Evolutionary conservation across 73 alveolate species (phyloP).

Genomic region (Paramecium tetraurelia): DNA sequence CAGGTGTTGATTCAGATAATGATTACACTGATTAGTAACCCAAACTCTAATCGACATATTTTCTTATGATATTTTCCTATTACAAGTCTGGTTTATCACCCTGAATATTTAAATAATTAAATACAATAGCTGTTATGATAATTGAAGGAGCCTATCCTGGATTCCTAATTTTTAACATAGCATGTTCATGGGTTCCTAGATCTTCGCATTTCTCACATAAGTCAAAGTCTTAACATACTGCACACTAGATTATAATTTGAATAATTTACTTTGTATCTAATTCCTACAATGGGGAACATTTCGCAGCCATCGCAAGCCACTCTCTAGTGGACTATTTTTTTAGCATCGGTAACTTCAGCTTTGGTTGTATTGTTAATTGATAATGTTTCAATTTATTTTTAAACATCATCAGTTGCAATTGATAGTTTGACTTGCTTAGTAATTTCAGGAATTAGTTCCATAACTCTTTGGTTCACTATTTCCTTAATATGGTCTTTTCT

Average conservation of each 20-base stretch:
- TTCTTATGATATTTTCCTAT: not conserved
- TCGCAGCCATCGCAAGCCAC: slow-evolving; percentile 88
- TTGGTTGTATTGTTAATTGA: not conserved
- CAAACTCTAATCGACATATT: not conserved
- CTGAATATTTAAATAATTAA: not conserved
- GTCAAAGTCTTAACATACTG: slow-evolving; percentile 84
- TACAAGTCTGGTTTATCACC: slow-evolving; percentile 19
- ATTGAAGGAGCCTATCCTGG: slow-evolving; percentile 72
- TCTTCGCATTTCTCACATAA: slow-evolving; percentile 89
- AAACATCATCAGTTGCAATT: not conserved
- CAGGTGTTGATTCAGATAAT: no score
- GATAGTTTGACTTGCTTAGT: not conserved
- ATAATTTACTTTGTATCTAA: slow-evolving; percentile 68
- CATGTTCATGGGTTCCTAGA: slow-evolving; percentile 78
- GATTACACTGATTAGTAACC: no score
- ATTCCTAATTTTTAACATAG: slow-evolving; percentile 81
- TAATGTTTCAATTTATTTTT: not conserved
- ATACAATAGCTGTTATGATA: not conserved
- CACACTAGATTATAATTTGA: slow-evolving; percentile 61
- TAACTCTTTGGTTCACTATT: not conserved
- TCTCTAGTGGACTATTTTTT: slow-evolving; percentile 66
- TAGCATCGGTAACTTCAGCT: not conserved
- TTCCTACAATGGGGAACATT: slow-evolving; percentile 76
- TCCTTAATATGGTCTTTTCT: slow-evolving; percentile 5
- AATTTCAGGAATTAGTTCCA: not conserved